Evolutionary conservation across 192 early-diverging fungal species (phyloP).

Genomic region (Coemansia sp.): DNA sequence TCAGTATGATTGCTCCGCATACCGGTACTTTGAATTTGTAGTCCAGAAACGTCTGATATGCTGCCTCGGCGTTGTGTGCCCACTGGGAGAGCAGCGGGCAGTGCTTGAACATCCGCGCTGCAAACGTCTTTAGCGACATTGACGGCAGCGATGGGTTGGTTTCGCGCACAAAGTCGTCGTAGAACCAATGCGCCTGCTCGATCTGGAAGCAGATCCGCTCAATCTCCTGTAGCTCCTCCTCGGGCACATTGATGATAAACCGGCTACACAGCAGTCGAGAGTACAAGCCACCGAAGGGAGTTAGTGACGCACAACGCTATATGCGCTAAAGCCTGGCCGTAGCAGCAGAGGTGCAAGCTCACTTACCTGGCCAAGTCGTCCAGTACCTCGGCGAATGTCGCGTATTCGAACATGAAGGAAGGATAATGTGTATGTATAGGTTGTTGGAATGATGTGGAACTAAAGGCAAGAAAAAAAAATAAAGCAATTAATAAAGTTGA

Average conservation of each 20-base stretch:
- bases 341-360: neutral
- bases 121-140: conserved; percentile 85
- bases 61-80: conserved; percentile 84
- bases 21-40: conserved; percentile 97
- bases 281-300: neutral
- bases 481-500: conserved; percentile 5
- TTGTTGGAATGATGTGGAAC: too few relatives aligned
- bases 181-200: conserved; percentile 99
- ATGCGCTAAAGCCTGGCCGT: neutral
- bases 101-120: conserved; percentile 82
- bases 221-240: conserved; percentile 93
- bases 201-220: conserved; percentile 98
- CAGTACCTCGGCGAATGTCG: conserved; percentile 79
- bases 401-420: conserved; percentile 61
- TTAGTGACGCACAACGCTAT: neutral
- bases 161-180: conserved; percentile 97
- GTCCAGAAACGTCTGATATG: conserved; percentile 91
- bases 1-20: conserved; percentile 96
- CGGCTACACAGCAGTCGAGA: conserved; percentile 63
- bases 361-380: conserved; percentile 81
- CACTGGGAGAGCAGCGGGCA: conserved; percentile 91
- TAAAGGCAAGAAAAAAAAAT: neutral
- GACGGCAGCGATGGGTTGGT: conserved; percentile 78
- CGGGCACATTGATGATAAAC: conserved; percentile 99
- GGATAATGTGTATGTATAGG: neutral